phyloP scores from a whole-genome alignment of 306 rosid genomes.

The Ceratonia siliqua region DNA sequence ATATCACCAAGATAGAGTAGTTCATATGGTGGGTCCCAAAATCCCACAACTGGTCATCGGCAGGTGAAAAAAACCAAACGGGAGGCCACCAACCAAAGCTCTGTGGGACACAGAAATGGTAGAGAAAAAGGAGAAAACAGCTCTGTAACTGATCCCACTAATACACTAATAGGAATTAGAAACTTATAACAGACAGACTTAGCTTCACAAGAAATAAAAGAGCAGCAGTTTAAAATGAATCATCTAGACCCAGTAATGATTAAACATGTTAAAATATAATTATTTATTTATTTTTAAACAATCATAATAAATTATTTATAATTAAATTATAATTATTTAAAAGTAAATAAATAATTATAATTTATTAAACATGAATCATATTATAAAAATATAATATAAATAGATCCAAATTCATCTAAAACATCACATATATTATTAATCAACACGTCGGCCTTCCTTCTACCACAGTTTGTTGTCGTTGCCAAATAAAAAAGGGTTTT shows the following conservation, averaged over 20 bases:
- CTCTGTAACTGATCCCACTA: constrained; percentile 14
- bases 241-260: too few species aligned
- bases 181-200: constrained; percentile 2
- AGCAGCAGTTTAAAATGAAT: background rate
- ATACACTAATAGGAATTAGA: background rate
- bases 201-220: background rate
- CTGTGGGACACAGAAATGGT: constrained; percentile 16
- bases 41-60: background rate
- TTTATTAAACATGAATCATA: too few species aligned
- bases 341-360: too few species aligned
- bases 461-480: constrained; percentile 9
- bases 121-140: background rate
- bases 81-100: constrained; percentile 25
- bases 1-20: too few species aligned
- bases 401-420: background rate
- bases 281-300: too few species aligned
- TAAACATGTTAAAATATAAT: too few species aligned
- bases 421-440: constrained; percentile 13
- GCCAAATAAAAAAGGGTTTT: constrained; percentile 19
- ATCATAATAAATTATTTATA: too few species aligned
- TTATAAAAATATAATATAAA: background rate
- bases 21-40: constrained; percentile 25
- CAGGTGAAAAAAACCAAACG: constrained; percentile 3
- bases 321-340: too few species aligned
- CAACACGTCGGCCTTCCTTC: constrained; percentile 12